Evolutionary conservation across 495 filamentous ascomycete species (phyloP).

Genomic region (Penicillium antarcticum): DNA sequence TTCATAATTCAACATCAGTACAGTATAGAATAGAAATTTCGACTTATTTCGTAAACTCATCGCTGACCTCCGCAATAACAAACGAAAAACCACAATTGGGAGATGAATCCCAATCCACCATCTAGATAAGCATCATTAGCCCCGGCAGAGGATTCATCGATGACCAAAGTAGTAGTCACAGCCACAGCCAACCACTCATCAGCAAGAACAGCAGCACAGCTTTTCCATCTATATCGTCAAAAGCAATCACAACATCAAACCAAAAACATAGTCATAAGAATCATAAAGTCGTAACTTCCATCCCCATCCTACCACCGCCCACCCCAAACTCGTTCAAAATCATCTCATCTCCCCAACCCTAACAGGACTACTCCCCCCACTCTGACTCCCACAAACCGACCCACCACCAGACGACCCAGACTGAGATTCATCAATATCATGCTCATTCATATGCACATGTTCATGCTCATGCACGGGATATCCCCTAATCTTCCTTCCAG

Average conservation of each 20-base stretch:
- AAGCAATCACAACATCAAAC: slow-evolving; percentile 3
- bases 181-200: not conserved
- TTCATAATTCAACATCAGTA: too few relatives aligned
- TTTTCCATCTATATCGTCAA: slow-evolving; percentile 18
- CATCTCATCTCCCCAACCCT: slow-evolving; percentile 24
- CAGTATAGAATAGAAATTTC: too few relatives aligned
- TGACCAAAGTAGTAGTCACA: not conserved
- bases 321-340: not conserved
- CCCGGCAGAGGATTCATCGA: not conserved
- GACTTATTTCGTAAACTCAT: slow-evolving; percentile 2
- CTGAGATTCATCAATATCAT: slow-evolving; percentile 30
- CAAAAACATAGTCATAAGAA: not conserved
- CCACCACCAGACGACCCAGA: slow-evolving; percentile 36
- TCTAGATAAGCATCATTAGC: slow-evolving; percentile 8
- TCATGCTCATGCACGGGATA: too few relatives aligned
- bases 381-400: slow-evolving; percentile 47
- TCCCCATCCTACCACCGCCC: not conserved
- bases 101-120: slow-evolving; percentile 2
- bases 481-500: slow-evolving; percentile 42
- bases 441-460: too few relatives aligned
- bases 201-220: not conserved
- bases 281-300: not conserved
- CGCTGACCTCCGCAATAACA: slow-evolving; percentile 14
- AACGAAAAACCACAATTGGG: not conserved
- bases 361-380: slow-evolving; percentile 55